These are phyloP conservation scores for Mycena olivaceomarginata DNA, from an alignment of 768 basidiomycete genomes.

Conservation along the genomic window DNA sequence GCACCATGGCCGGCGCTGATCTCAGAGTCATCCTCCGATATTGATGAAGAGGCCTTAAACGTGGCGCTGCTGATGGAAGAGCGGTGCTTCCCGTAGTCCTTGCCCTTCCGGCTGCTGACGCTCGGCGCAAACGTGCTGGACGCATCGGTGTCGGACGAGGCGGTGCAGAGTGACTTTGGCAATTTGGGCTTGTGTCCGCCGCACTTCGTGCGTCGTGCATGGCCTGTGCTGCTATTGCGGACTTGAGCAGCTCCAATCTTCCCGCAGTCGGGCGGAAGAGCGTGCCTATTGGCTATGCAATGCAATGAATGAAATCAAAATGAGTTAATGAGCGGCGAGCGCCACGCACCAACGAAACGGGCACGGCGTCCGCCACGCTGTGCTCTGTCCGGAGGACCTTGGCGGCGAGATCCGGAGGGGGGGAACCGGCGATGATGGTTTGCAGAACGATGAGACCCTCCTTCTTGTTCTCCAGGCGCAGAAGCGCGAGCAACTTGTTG, in stretches of 20 bases:
- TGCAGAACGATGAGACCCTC: slow-evolving; percentile 25
- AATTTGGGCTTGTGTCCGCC: not conserved
- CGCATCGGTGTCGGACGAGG: slow-evolving; percentile 20
- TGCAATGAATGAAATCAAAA: not conserved
- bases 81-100: not conserved
- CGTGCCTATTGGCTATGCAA: slow-evolving; percentile 38
- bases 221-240: slow-evolving; percentile 2
- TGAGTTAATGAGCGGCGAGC: not conserved
- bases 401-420: slow-evolving; percentile 5
- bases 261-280: slow-evolving; percentile 41
- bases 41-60: slow-evolving; percentile 12
- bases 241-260: slow-evolving; percentile 34
- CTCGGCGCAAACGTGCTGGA: slow-evolving; percentile 37
- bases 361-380: not conserved
- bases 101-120: slow-evolving; percentile 22
- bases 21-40: slow-evolving; percentile 3
- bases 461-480: slow-evolving; percentile 15
- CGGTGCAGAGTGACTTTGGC: not conserved
- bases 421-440: slow-evolving; percentile 10
- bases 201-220: not conserved
- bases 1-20: not conserved
- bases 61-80: slow-evolving; percentile 24
- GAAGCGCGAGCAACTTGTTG: slow-evolving; percentile 40
- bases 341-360: slow-evolving; percentile 27
- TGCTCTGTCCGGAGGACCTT: not conserved